Conservation (phyloP, 2,329 filamentous ascomycete species). For the Escovopsis weberi region DNA sequence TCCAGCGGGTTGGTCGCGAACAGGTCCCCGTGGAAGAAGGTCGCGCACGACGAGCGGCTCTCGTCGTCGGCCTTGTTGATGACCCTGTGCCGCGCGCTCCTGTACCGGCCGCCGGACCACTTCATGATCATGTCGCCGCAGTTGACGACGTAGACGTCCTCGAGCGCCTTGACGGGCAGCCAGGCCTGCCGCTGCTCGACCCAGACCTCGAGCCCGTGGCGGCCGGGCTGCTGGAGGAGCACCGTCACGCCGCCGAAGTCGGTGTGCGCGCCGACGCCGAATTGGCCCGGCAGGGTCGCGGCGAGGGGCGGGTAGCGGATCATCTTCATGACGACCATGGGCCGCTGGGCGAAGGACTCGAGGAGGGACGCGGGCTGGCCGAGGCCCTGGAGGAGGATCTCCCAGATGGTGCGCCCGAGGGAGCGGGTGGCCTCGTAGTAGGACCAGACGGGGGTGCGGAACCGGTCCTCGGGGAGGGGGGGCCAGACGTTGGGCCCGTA, state of each 20-base stretch:
- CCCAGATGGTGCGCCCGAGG: neutral
- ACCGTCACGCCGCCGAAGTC: slow-evolving; percentile 18
- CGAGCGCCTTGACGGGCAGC: slow-evolving; percentile 16
- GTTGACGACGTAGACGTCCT: slow-evolving; percentile 22
- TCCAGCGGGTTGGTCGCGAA: slow-evolving; percentile 12
- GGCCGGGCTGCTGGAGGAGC: slow-evolving; percentile 16
- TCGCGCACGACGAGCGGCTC: slow-evolving; percentile 3
- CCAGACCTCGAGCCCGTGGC: slow-evolving; percentile 16
- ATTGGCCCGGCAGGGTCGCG: neutral
- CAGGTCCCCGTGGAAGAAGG: slow-evolving; percentile 14
- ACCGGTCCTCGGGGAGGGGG: slow-evolving; percentile 8
- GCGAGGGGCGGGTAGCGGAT: slow-evolving; percentile 10
- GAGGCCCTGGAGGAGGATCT: neutral
- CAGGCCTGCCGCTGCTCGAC: slow-evolving; percentile 12
- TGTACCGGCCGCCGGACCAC: slow-evolving; percentile 16
- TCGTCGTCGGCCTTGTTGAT: slow-evolving; percentile 6
- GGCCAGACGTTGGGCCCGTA: slow-evolving; percentile 12
- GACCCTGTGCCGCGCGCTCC: slow-evolving; percentile 16
- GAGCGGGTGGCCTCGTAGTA: neutral
- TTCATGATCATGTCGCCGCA: slow-evolving; percentile 22
- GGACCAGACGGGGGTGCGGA: neutral
- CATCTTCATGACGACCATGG: slow-evolving; percentile 9
- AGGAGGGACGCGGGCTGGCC: slow-evolving; percentile 3
- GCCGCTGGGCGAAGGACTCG: slow-evolving; percentile 9
- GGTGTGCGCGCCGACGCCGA: slow-evolving; percentile 13